phyloP scores from a whole-genome alignment of 192 early-diverging fungal species.

The Chytriomyces confervae region DNA sequence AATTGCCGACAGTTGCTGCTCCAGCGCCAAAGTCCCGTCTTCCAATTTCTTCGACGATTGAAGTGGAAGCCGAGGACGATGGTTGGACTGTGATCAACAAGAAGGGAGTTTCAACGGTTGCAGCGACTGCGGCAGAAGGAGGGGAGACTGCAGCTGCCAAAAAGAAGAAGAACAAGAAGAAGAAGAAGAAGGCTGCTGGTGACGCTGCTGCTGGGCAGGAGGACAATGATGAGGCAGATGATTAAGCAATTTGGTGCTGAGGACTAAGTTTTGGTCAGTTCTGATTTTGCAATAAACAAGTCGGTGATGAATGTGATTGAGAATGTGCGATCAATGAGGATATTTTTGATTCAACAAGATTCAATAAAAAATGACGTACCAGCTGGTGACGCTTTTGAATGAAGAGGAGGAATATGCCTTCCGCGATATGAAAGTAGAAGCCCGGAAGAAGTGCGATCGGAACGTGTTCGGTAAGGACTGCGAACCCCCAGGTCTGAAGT shows the following conservation, averaged over 20 bases:
- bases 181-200: constrained; percentile 44
- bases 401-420: constrained; percentile 41
- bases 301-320: too few species aligned
- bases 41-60: not conserved
- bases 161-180: constrained; percentile 54
- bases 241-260: constrained; percentile 7
- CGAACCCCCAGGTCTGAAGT: not conserved
- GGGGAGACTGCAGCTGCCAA: constrained; percentile 29
- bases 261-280: too few species aligned
- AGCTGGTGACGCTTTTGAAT: constrained; percentile 21
- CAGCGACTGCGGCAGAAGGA: not conserved
- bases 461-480: constrained; percentile 26
- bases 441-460: constrained; percentile 31
- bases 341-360: too few species aligned
- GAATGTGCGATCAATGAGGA: too few species aligned
- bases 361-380: not conserved
- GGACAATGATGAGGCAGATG: constrained; percentile 30
- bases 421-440: constrained; percentile 38
- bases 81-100: constrained; percentile 51
- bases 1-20: not conserved
- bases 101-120: constrained; percentile 29
- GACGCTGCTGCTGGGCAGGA: constrained; percentile 19
- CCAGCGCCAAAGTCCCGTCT: not conserved
- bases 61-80: constrained; percentile 21
- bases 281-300: too few species aligned